Percentiles rank a stretch among this genome's conserved stretches.
Evolutionary conservation across 768 basidiomycete species (phyloP).

Genomic region (Pilatotrama ljubarskyi): DNA sequence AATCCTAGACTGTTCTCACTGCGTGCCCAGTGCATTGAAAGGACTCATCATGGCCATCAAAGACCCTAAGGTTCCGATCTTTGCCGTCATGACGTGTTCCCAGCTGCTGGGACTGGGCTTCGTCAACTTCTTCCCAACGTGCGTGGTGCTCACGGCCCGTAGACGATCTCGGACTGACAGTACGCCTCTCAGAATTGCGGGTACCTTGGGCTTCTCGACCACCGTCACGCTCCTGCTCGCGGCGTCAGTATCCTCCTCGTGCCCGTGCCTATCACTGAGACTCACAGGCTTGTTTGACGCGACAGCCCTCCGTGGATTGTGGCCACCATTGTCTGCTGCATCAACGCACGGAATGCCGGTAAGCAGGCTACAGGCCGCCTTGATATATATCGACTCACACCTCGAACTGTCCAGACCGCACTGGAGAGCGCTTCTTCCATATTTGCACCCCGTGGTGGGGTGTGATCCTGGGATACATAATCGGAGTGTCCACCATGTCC

Average conservation of each 20-base stretch:
- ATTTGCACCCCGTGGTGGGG: constrained; percentile 58
- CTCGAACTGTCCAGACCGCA: constrained; percentile 43
- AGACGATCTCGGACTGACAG: neutral
- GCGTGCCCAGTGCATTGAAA: constrained; percentile 40
- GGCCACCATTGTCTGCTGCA: constrained; percentile 46
- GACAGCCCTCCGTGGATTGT: constrained; percentile 65
- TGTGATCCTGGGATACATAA: constrained; percentile 60
- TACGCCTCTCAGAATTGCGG: constrained; percentile 30
- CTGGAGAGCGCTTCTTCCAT: constrained; percentile 69
- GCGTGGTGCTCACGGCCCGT: constrained; percentile 14
- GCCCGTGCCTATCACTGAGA: no score
- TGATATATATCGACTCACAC: neutral
- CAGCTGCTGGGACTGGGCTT: constrained; percentile 59
- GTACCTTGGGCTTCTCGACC: constrained; percentile 60
- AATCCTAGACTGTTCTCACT: neutral
- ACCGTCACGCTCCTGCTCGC: constrained; percentile 60
- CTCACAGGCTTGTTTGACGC: neutral
- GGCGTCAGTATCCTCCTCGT: constrained; percentile 44
- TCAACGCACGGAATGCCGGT: constrained; percentile 60
- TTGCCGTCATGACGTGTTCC: constrained; percentile 51
- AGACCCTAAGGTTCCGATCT: constrained; percentile 55
- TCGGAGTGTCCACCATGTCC: constrained; percentile 53
- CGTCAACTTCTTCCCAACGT: constrained; percentile 61
- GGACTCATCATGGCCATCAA: constrained; percentile 58
- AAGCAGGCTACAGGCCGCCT: constrained; percentile 12